phyloP scores from a whole-genome alignment of 2,329 filamentous ascomycete genomes.

The Aspergillus fumigatiaffinis region DNA sequence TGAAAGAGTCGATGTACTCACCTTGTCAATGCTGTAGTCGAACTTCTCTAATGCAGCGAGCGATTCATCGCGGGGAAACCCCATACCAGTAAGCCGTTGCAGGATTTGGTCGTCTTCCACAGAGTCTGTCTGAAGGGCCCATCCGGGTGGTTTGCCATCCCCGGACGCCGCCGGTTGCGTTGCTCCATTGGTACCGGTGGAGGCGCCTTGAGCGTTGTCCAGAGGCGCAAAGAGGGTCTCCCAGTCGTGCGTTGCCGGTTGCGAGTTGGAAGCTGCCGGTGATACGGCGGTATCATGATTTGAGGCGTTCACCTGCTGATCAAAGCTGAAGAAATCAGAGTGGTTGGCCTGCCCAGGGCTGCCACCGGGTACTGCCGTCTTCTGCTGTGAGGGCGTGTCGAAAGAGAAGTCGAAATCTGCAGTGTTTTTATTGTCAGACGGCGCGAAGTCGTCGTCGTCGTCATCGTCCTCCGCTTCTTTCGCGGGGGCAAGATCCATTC shows the following conservation, averaged over 20 bases:
- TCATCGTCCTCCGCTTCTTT: slow-evolving; percentile 47
- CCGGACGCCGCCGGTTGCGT: slow-evolving; percentile 9
- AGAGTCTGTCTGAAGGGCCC: slow-evolving; percentile 67
- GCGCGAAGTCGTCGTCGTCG: slow-evolving; percentile 58
- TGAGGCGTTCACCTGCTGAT: slow-evolving; percentile 25
- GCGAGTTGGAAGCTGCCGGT: slow-evolving; percentile 37
- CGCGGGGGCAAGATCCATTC: slow-evolving; percentile 42
- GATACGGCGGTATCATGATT: slow-evolving; percentile 40
- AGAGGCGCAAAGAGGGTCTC: slow-evolving; percentile 87
- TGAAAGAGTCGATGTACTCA: slow-evolving; percentile 44
- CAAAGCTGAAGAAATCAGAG: slow-evolving; percentile 39
- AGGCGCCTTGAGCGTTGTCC: slow-evolving; percentile 45
- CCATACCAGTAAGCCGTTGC: slow-evolving; percentile 86
- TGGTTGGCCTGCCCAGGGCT: slow-evolving; percentile 19
- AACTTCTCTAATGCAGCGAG: slow-evolving; percentile 84
- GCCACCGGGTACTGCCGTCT: slow-evolving; percentile 19
- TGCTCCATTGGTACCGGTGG: slow-evolving; percentile 15
- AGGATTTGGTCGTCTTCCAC: slow-evolving; percentile 89
- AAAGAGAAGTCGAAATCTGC: slow-evolving; percentile 46
- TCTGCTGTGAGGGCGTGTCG: slow-evolving; percentile 36
- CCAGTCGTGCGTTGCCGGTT: slow-evolving; percentile 69
- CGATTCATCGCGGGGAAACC: slow-evolving; percentile 70
- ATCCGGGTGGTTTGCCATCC: slow-evolving; percentile 47
- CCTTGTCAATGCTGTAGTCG: slow-evolving; percentile 94
- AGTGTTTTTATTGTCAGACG: slow-evolving; percentile 28